A percentile compares a stretch with the other conserved stretches of the same genome.
Evolutionary conservation across 2,329 filamentous ascomycete species (phyloP).

Genomic region (Lasiodiplodia gonubiensis): DNA sequence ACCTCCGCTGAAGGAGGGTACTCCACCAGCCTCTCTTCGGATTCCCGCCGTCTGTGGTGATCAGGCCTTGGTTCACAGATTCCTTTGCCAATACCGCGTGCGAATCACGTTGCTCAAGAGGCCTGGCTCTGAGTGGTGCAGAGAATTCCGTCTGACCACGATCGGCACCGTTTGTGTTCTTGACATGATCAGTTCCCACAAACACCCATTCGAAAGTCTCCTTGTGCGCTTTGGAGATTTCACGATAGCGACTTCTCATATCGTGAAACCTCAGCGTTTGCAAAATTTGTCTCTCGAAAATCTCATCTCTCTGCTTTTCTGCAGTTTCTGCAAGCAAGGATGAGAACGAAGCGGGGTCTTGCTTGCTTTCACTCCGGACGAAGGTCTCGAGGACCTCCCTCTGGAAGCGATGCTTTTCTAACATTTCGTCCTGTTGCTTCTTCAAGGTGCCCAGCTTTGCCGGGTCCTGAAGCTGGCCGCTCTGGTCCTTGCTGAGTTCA

Average conservation of each 20-base stretch:
- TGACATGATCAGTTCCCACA: conserved; percentile 1
- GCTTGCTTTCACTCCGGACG: background rate
- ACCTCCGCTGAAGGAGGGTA: background rate
- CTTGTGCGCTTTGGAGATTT: conserved; percentile 28
- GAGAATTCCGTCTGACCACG: background rate
- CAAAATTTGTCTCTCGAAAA: conserved; percentile 17
- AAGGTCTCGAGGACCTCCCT: conserved; percentile 16
- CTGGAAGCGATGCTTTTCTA: conserved; percentile 15
- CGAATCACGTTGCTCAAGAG: background rate
- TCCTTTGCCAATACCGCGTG: background rate
- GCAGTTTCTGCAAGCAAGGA: background rate
- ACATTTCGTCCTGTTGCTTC: conserved; percentile 16
- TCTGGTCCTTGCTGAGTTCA: background rate
- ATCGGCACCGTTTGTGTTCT: background rate
- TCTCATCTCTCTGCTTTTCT: background rate
- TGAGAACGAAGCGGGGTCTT: conserved; percentile 12
- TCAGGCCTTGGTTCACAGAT: background rate
- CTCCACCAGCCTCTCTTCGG: conserved; percentile 11
- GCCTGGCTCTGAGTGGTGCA: background rate
- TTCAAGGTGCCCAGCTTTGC: conserved; percentile 2
- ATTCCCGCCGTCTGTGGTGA: background rate
- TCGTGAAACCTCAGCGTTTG: conserved; percentile 16
- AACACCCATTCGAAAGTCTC: conserved; percentile 30
- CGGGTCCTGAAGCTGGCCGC: background rate
- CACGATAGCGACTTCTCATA: conserved; percentile 22